These are phyloP conservation scores for Pythium scleroteichum DNA, from an alignment of 352 stramenopile genomes.

Conservation along the genomic window DNA sequence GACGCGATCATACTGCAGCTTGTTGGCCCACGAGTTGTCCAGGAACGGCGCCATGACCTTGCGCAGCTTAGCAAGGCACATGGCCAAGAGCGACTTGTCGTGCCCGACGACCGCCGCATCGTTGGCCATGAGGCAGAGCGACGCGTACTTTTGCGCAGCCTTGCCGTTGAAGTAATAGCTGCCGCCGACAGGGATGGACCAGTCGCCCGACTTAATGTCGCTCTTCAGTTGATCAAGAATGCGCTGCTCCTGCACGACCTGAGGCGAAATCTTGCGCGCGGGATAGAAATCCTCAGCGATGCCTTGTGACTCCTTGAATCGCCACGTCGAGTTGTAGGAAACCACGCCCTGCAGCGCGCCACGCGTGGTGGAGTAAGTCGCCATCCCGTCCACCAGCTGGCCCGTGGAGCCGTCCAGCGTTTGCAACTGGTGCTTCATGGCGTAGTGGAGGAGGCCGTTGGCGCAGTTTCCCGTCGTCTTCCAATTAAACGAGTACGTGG, in stretches of 20 bases:
- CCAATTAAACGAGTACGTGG: conserved; percentile 54
- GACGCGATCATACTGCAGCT: conserved; percentile 54
- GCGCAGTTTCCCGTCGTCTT: conserved; percentile 57
- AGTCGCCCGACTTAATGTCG: conserved; percentile 40
- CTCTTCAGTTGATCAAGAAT: conserved; percentile 42
- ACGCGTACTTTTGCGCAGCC: conserved; percentile 57
- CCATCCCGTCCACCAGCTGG: conserved; percentile 37
- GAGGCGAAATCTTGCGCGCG: conserved; percentile 29
- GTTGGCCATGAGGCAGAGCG: conserved; percentile 58
- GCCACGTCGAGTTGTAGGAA: conserved; percentile 37
- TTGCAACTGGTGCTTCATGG: conserved; percentile 51
- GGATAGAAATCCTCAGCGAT: conserved; percentile 55
- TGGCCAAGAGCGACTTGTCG: conserved; percentile 39
- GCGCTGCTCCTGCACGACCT: conserved; percentile 36
- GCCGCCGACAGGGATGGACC: conserved; percentile 47
- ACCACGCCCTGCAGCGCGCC: conserved; percentile 47
- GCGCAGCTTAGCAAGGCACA: conserved; percentile 32
- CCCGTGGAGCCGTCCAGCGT: conserved; percentile 39
- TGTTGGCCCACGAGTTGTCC: conserved; percentile 46
- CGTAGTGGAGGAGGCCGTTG: conserved; percentile 58
- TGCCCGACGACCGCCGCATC: conserved; percentile 39
- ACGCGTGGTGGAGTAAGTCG: conserved; percentile 52
- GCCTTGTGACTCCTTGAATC: conserved; percentile 43
- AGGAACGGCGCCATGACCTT: conserved; percentile 48
- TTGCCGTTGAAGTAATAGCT: conserved; percentile 78